A percentile compares a stretch with the other conserved stretches of the same genome.
Evolutionary conservation across 2,329 filamentous ascomycete species (phyloP).

Genomic region (Fusarium clavum): DNA sequence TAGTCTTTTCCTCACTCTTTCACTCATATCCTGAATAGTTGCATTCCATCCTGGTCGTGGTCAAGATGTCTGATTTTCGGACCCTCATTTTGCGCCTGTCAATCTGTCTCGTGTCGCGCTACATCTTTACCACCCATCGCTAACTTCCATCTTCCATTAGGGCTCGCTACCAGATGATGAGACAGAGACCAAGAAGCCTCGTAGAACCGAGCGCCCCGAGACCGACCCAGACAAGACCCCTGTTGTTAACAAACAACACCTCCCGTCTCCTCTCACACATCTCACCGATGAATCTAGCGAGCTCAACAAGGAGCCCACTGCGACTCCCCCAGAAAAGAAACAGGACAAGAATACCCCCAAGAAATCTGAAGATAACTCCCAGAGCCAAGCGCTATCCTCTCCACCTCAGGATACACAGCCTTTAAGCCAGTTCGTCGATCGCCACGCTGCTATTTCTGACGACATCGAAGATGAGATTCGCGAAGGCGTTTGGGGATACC

Average conservation of each 20-base stretch:
- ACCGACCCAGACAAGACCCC: conserved; percentile 69
- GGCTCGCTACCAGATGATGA: conserved; percentile 72
- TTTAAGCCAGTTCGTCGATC: conserved; percentile 79
- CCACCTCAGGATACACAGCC: conserved; percentile 73
- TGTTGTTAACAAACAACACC: conserved; percentile 71
- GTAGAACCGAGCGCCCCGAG: conserved; percentile 79
- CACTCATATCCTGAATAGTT: conserved; percentile 5
- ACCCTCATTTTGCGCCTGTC: conserved; percentile 16
- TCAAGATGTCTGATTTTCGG: conserved; percentile 9
- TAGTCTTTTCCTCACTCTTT: conserved; percentile 52
- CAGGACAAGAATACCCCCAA: conserved; percentile 66
- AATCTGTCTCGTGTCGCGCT: conserved; percentile 22
- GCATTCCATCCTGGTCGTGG: background rate
- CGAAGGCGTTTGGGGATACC: conserved; percentile 95
- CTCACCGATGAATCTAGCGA: conserved; percentile 68
- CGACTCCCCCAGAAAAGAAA: conserved; percentile 73
- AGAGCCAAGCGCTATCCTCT: conserved; percentile 61
- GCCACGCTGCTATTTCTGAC: conserved; percentile 77
- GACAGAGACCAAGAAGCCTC: conserved; percentile 82
- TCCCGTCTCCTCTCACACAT: conserved; percentile 85
- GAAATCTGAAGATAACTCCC: conserved; percentile 62
- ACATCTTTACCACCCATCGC: conserved; percentile 19
- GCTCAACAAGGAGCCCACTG: conserved; percentile 73
- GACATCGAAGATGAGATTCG: conserved; percentile 86
- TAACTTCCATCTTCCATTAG: conserved; percentile 57